These are phyloP conservation scores for Oryza glaberrima DNA, from an alignment of 176 grass and related monocot genomes.

Conservation along the genomic window DNA sequence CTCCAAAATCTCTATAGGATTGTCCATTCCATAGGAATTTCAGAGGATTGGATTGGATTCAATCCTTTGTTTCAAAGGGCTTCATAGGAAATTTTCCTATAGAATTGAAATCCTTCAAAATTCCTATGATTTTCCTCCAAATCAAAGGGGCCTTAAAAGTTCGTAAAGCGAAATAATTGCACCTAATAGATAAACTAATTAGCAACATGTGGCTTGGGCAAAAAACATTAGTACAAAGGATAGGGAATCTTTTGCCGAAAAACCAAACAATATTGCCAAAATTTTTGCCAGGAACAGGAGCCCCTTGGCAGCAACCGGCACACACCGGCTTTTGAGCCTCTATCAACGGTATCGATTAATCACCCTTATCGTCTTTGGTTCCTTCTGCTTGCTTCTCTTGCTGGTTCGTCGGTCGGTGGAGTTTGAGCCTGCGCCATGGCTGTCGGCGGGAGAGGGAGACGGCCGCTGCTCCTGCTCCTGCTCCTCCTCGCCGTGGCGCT, in stretches of 20 bases:
- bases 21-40: too few species aligned
- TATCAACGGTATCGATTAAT: neutral
- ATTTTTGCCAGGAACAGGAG: neutral
- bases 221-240: neutral
- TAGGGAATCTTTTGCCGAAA: neutral
- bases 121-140: too few species aligned
- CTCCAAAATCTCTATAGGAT: too few species aligned
- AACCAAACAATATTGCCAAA: neutral
- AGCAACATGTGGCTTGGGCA: too few species aligned
- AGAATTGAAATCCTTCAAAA: too few species aligned
- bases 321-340: neutral
- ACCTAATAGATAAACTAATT: neutral
- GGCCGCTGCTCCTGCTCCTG: neutral
- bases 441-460: neutral
- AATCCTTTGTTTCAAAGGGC: too few species aligned
- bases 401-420: neutral
- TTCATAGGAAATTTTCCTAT: too few species aligned
- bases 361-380: neutral
- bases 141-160: neutral
- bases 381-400: too few species aligned
- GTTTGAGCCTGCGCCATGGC: neutral
- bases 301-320: neutral
- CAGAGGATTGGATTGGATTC: too few species aligned
- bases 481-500: neutral
- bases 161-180: neutral